Evolutionary conservation across 768 basidiomycete genomes (phyloP).

Genomic region (Xerocomus brunneocitrinus): DNA sequence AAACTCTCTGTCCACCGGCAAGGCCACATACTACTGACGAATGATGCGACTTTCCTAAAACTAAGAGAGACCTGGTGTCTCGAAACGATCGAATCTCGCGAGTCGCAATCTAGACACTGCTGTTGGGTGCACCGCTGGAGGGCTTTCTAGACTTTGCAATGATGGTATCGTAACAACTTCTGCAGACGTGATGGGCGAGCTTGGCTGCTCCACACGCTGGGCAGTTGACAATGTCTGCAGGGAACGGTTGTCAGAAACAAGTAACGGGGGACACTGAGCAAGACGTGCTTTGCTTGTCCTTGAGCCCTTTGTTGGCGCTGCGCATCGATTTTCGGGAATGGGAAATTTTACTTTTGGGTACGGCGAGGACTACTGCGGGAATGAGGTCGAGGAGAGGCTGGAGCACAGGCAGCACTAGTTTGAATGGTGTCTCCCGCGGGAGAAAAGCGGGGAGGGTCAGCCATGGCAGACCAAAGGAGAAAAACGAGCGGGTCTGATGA

Average conservation of each 20-base stretch:
- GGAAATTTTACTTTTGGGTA: slow-evolving; percentile 90
- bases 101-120: background rate
- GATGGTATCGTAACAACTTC: slow-evolving; percentile 57
- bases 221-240: slow-evolving; percentile 81
- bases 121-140: background rate
- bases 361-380: slow-evolving; percentile 84
- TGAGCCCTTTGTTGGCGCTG: slow-evolving; percentile 88
- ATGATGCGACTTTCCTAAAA: background rate
- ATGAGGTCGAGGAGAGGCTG: slow-evolving; percentile 65
- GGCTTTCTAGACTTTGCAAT: slow-evolving; percentile 19
- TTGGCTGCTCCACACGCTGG: slow-evolving; percentile 87
- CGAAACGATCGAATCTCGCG: background rate
- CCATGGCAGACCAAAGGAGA: slow-evolving; percentile 26
- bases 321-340: slow-evolving; percentile 96
- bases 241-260: slow-evolving; percentile 5
- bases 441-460: slow-evolving; percentile 17
- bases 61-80: background rate
- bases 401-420: slow-evolving; percentile 37
- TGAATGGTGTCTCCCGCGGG: slow-evolving; percentile 23
- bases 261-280: background rate
- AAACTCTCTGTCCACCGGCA: background rate
- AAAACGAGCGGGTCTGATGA: slow-evolving; percentile 28
- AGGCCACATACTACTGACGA: background rate
- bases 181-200: slow-evolving; percentile 84
- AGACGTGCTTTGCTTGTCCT: slow-evolving; percentile 80